phyloP scores from a whole-genome alignment of 306 rosid species.

The Bauhinia variegata region DNA sequence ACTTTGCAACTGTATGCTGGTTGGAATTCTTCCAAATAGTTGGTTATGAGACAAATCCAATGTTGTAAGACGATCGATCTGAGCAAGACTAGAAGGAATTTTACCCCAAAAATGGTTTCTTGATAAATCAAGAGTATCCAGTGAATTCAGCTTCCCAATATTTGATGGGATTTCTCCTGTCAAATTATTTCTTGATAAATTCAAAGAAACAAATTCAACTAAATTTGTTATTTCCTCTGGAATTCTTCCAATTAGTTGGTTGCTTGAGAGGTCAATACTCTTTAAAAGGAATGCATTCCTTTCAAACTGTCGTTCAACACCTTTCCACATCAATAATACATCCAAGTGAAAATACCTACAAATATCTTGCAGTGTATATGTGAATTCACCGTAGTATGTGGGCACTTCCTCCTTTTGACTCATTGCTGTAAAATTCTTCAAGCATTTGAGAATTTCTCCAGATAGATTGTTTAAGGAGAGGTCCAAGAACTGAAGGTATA shows the following conservation, averaged over 20 bases:
- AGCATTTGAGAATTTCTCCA: slow-evolving; percentile 22
- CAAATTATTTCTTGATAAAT: slow-evolving; percentile 36
- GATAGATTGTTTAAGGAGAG: slow-evolving; percentile 24
- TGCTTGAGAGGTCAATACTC: slow-evolving; percentile 37
- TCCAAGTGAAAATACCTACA: too few relatives aligned
- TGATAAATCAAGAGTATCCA: slow-evolving; percentile 32
- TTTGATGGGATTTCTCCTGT: background rate
- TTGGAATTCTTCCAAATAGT: slow-evolving; percentile 28
- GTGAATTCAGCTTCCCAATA: slow-evolving; percentile 4
- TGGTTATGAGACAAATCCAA: slow-evolving; percentile 25
- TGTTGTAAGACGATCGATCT: slow-evolving; percentile 10
- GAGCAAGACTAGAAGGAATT: slow-evolving; percentile 30
- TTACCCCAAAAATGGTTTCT: slow-evolving; percentile 12
- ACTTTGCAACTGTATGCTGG: slow-evolving; percentile 25
- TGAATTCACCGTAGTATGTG: too few relatives aligned
- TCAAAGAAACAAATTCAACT: slow-evolving; percentile 7
- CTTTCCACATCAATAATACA: slow-evolving; percentile 40
- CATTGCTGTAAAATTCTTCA: slow-evolving; percentile 34
- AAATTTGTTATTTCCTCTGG: background rate
- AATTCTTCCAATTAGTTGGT: background rate
- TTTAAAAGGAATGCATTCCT: background rate
- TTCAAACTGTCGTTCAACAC: background rate
- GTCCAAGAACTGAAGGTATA: slow-evolving; percentile 20
- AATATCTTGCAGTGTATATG: too few relatives aligned
- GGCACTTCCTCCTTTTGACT: slow-evolving; percentile 2